Evolutionary conservation across 139 green algal genomes (phyloP).

Genomic region (Chlamydomonas applanata): DNA sequence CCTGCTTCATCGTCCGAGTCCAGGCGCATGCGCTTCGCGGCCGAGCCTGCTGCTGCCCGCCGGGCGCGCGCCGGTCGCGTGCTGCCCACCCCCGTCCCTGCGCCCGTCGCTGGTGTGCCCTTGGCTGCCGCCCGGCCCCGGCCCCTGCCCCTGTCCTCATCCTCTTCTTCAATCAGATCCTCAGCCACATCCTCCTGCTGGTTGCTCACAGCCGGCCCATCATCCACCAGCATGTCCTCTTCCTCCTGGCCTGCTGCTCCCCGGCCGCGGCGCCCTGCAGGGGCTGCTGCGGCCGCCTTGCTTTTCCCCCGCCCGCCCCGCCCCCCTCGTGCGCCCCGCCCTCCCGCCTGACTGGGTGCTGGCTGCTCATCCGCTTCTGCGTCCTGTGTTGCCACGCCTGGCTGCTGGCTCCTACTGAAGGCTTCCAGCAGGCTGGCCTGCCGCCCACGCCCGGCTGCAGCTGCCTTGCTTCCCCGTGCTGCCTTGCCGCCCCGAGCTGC

Average conservation of each 20-base stretch:
- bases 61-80: neutral
- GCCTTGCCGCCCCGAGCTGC: neutral
- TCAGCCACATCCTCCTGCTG: neutral
- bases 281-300: neutral
- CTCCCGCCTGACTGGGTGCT: neutral
- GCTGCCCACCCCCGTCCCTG: neutral
- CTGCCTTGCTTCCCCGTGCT: neutral
- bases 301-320: neutral
- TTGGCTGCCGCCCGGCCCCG: neutral
- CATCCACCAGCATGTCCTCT: slow-evolving; percentile 9
- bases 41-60: neutral
- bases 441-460: neutral
- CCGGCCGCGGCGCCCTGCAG: neutral
- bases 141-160: neutral
- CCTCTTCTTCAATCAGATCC: slow-evolving; percentile 9
- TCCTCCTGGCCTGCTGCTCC: neutral
- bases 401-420: neutral
- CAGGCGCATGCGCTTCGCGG: neutral
- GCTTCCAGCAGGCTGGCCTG: neutral
- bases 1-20: slow-evolving; percentile 14
- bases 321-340: neutral
- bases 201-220: neutral
- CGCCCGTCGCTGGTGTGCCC: neutral
- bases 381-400: neutral
- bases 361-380: neutral